These are phyloP conservation scores for Maudiozyma barnettii DNA, from an alignment of 805 yeast genomes.

Conservation along the genomic window DNA sequence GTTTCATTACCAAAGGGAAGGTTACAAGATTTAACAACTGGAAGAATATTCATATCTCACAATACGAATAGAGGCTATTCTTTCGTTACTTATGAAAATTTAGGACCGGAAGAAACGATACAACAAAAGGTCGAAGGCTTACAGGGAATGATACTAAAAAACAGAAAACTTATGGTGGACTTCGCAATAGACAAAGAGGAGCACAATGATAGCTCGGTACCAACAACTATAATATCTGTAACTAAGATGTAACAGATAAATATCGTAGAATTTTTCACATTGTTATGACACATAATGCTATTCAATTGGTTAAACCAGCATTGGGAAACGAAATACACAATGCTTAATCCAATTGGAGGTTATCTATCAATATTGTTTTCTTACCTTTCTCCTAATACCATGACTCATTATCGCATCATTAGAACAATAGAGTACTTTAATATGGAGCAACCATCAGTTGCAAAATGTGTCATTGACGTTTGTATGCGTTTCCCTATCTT, in stretches of 20 bases:
- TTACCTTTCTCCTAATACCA: too few relatives aligned
- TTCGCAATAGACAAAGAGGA: not conserved
- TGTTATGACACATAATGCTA: too few relatives aligned
- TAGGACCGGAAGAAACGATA: slow-evolving; percentile 9
- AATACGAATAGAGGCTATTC: slow-evolving; percentile 45
- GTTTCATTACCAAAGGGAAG: slow-evolving; percentile 43
- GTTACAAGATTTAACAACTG: slow-evolving; percentile 21
- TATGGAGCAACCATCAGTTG: not conserved
- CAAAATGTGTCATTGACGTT: not conserved
- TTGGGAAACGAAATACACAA: too few relatives aligned
- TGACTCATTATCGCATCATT: too few relatives aligned
- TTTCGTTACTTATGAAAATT: slow-evolving; percentile 41
- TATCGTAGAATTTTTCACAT: too few relatives aligned
- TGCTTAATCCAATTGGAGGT: too few relatives aligned
- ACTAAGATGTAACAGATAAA: not conserved
- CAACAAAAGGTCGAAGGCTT: slow-evolving; percentile 51
- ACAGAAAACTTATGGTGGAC: slow-evolving; percentile 49
- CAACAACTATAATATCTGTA: not conserved
- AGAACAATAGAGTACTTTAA: too few relatives aligned
- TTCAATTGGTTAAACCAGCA: too few relatives aligned
- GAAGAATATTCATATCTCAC: slow-evolving; percentile 31
- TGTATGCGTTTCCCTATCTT: not conserved
- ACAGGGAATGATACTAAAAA: slow-evolving; percentile 55
- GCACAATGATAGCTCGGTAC: not conserved
- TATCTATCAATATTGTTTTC: too few relatives aligned